Evolutionary conservation across 2,329 filamentous ascomycete genomes (phyloP), one percentile per base, ranked within the genome.

Genomic region (Podosphaera xanthii): DNA sequence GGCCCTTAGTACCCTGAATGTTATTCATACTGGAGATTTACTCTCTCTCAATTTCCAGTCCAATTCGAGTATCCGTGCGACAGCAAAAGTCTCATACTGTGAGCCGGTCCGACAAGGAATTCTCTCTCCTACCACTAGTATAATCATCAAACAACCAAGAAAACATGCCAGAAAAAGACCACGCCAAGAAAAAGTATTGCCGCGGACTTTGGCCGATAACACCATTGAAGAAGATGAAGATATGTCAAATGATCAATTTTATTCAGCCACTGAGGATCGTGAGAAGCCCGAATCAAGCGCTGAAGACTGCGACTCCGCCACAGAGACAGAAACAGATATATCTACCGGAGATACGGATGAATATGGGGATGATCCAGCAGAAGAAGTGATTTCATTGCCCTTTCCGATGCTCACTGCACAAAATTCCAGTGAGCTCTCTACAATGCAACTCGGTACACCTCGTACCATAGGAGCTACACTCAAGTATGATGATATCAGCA

Each of bases 41-140:
- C 83, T 86, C 62, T 78, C 79, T 8, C 74, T 98, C 48, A 86
- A 87, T 10, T 75, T 97, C 35, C 81, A 86, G 7, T 80, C 88
- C 2, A 89, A 96, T 70, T 85, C 89, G 10, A 84, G 94, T 63
- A 94, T 89, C 7, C 88, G 95, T 71, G 80, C 86, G 22, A 88
- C 90, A 0, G 92, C 87, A 49, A 89, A 85, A 71, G 86, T 97
- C 61, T 82, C 87, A 55, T 81, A 94, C n/a, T 97, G 90, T 69
- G 92, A 98, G 69, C 92, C 92, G 7, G 89, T 97, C 14, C 82
- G 87, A 4, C 92, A 98, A 71, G 92, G 92, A 7, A 71, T 92
- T 4, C 70, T 98, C 54, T 77, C 83, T 7, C 77, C 87, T 0
- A 78, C 75, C 10, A 98, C 90, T 14, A 89, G 86, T 66, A 87